Evolutionary conservation across 2,329 filamentous ascomycete species (phyloP), one percentile per base, ranked within the genome.

Genomic region (Penicillium hesseltinei): DNA sequence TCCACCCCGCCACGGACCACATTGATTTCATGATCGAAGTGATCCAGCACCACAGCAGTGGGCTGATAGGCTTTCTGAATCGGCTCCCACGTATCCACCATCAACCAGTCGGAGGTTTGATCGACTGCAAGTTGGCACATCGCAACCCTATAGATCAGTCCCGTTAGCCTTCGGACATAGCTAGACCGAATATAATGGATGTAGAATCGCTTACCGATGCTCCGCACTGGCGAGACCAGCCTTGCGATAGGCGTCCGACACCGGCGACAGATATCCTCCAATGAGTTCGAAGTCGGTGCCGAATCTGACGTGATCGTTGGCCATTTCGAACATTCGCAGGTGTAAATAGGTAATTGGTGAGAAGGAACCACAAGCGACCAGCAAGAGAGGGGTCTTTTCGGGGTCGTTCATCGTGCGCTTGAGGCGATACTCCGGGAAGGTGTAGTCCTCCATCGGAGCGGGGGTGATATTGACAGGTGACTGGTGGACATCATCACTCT

Each of bases 51-150:
- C 66, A 89, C 84, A 39, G 92, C 93, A 0, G 93, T 97, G 17
- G 92, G 91, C 61, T 91, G 88, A 72, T 96, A 97, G 64, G 89
- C 83, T 69, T 88, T 84, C 76, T 95, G 87, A 67, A 89, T 80
- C n/a, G 91, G 89, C 80, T 96, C 92, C 88, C 90, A 95, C 0
- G 89, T 86, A 71, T 96, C 91, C 45, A 94, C 90, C 86, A 91
- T 91, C 59, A 95, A 80, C 87, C 89, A 92, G 66, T 86, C 85
- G 50, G 88, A 87, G 51, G 89, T 87, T 65, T 89, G 82, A 29
- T 77, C 74, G 25, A 91, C 87, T 8, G 91, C 92, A 38, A 95
- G 80, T 67, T 89, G 84, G 75, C 91, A 96, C 92, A 97, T 97
- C 62, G 88, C 86, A 62, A 94, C 83, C 65, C 84, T 85, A 56